Base-by-base conservation (phyloP, 495 filamentous ascomycete species). In the Aspergillus coremiiformis region DNA sequence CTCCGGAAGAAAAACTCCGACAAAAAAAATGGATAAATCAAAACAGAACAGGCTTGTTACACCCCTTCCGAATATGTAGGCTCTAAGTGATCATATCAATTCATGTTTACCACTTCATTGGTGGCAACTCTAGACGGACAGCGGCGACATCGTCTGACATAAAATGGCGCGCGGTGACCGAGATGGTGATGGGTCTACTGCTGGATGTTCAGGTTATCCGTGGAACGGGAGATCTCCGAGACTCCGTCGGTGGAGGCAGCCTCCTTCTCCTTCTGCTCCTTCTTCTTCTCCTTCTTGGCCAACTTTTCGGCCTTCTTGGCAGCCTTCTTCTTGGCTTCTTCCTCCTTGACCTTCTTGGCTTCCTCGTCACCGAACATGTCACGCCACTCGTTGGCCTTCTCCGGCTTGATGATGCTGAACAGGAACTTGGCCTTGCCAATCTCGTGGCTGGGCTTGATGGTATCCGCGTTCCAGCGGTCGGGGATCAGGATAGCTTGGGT, bases 361-460 rank as follows among this genome's bases (percentile, higher is more conserved):
- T 87, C 80, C 1, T 79, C 84, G 26, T 89, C 89, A 29, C 92
- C 91, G 63, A 86, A 97, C 59, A 74, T 71, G 32, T 83, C 80
- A 47, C 83, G 81, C 92, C 92, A 97, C 63, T 89, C 83, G 20
- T 84, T 76, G 17, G 84, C 85, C 72, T 89, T 92, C 71, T 85
- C 85, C 15, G 84, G 77, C 48, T 91, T 85, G 54, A 96, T 95
- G 44, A 72, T 75, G n/a, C 80, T 78, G 74, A 97, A 97, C 29
- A 97, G 75, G 56, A 91, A 86, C 53, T 79, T 76, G 2, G 92
- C 83, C 63, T 86, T 87, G 55, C 89, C 87, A 52, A 97, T 83
- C 58, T 83, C 82, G 67, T 96, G 90, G 45, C 86, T 85, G 0
- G 82, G 75, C 57, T 84, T 77, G 39, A 95, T 66, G 26, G 69